Evolutionary conservation across 2,329 filamentous ascomycete species (phyloP), one percentile per base, ranked within the genome.

Genomic region (Chaetomiaceae sp.): DNA sequence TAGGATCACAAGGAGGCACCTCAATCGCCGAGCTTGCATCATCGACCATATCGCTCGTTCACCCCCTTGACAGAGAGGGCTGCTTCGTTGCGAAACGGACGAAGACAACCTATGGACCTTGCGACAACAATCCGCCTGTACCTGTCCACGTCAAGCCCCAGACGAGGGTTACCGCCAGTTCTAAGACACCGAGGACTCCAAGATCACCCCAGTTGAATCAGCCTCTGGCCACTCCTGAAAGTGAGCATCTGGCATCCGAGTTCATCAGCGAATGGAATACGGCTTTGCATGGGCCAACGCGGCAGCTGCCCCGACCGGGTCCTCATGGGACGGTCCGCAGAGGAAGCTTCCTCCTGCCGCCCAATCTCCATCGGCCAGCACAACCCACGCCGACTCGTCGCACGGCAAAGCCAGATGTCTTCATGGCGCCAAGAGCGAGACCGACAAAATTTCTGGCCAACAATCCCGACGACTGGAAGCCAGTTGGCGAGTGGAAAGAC

Each of bases 391-490:
- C 35, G 11, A 44, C 42, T 26, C 38, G 59, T 56, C 15, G 54
- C 55, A 7, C 53, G 50, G 19, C 36, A 15, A 39, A 15, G 30
- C 44, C 26, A 15, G n/a, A 20, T 4, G 2, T 14, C 11, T 15
- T 34, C 41, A 45, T 37, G 48, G 56, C 43, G 30, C 47, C 47
- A 45, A 47, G 9, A 47, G 32, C 26, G 50, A 45, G 14, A 20
- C 45, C 19, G 49, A 55, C 24, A 50, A 58, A 6, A 62, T 62
- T 47, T 24, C 42, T 56, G 24, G 56, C 63, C 4, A 65, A 64
- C 17, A 67, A 69, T 36, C 60, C 63, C 0, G 67, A 72, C 14
- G 59, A 64, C n/a, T 74, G 72, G 71, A 71, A 65, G 32, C 64
- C 71, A 0, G 69, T 69, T 0, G 61, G 68, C 26, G 66, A 68